Base-by-base conservation (phyloP, 495 filamentous ascomycete genomes). In the Aspergillus conjunctus region DNA sequence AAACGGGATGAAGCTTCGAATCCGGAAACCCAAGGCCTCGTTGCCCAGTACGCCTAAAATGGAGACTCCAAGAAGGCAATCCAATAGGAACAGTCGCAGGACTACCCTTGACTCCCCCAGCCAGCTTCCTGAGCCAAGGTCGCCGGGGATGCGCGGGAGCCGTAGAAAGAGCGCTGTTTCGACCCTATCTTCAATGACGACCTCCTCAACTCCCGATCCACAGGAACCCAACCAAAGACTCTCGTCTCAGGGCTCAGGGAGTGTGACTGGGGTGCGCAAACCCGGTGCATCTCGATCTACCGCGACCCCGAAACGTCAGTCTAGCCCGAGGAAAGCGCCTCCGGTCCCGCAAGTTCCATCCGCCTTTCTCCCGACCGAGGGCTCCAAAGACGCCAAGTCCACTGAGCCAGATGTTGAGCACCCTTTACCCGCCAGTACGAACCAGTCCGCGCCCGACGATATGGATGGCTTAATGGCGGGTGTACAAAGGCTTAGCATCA, bases 1-100 rank as follows among this genome's bases (percentile, higher is more conserved):
- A 26, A 26, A 81, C 12, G 83, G 87, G 51, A 90, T 88, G 82
- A 83, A 89, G 58, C 81, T 94, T 41, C 81, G 93, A 33, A 86
- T 85, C 46, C 84, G 91, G 53, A 93, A 90, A 66, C 73, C 81
- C 20, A 87, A 84, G 58, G 59, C 74, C 15, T 74, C 77, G 7
- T 76, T 77, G 1, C 82, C 84, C 20, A 67, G 60, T 32, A 66
- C 66, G 0, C 61, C 73, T 11, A 60, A 67, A 21, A 55, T 61
- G 10, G 80, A 84, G 39, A 81, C 84, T 1, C 77, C 80, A 8
- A 76, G 79, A 14, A 85, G 81, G 26, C 72, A 73, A 31, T 65
- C 68, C 6, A 68, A 81, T 53, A 78, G 77, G 41, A 78, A 80
- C 53, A 83, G 76, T 55, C 81, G 91, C 34, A 74, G 91, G 45